Base-by-base conservation (phyloP, 1,284 basidiomycete genomes). In the Trichosporon asahii region DNA sequence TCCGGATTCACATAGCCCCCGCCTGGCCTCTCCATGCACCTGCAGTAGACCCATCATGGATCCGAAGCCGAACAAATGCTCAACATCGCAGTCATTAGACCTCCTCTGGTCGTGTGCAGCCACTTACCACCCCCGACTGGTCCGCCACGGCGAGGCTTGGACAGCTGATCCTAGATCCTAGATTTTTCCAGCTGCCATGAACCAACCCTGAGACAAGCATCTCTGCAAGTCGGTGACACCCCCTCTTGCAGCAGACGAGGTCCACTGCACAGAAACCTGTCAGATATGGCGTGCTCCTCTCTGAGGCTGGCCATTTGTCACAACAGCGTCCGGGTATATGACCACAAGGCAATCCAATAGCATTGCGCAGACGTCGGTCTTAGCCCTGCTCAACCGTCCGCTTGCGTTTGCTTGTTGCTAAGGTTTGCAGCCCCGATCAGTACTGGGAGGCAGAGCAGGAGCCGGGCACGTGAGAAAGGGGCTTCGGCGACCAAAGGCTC, bases 381-480 rank as follows among this genome's bases (percentile, higher is more conserved):
- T 11, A 2, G 7, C 46, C 44, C 46, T 53, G 8, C 49, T 18
- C n/a, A 18, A 5, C 15, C 12, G 21, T 53, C 6, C 9, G 21
- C 5, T 53, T 53, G 25, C 21, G 49, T 25, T 40, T 44, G 40
- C 49, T 25, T 2, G 25, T 53, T 11, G 46, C 49, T 44, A 53
- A 53, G 49, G 49, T 53, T 53, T 53, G 21, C 49, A 23, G 21
- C 49, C n/a, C 18, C 49, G 49, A 53, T 53, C 49, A 53, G 49
- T 21, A 23, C 49, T 53, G 29, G 15, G 7, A 27, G 18, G 3
- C 11, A n/a, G 12, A 44, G 57, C 15, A 14, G 29, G 18, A 31
- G 55, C 55, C 27, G 57, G 57, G 57, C 57, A 61, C 57, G 57
- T 61, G 57, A 61, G 57, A 21, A 61, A 33, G 57, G 57, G 2